Evolutionary conservation across 805 yeast genomes (phyloP).

Genomic region (Teunomyces kruisii): DNA sequence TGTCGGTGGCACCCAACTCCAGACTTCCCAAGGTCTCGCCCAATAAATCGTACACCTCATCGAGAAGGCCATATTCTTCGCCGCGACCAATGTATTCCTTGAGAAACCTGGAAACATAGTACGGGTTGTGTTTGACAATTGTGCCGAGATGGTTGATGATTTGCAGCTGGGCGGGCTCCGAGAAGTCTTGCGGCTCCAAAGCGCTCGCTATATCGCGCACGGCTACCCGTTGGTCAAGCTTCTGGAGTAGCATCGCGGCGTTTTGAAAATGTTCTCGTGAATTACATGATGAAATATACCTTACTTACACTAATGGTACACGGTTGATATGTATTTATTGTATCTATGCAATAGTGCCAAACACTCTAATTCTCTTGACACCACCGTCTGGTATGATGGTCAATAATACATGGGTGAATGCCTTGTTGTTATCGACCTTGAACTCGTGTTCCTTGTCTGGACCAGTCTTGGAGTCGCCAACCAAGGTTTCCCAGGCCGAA

Average conservation of each 20-base stretch:
- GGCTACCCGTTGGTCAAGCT: constrained; percentile 6
- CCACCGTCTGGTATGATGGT: constrained; percentile 97
- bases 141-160: constrained; percentile 3
- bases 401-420: constrained; percentile 69
- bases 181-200: not conserved
- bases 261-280: no score
- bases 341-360: constrained; percentile 49
- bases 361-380: constrained; percentile 83
- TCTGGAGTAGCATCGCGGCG: constrained; percentile 2
- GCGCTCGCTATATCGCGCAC: constrained; percentile 1
- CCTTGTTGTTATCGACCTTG: constrained; percentile 26
- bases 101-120: constrained; percentile 50
- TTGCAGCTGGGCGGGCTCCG: not conserved
- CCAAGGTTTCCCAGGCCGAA: constrained; percentile 61
- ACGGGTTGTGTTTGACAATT: constrained; percentile 42
- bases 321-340: not conserved
- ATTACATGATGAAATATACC: not conserved
- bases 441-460: constrained; percentile 80
- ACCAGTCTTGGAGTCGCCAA: constrained; percentile 69
- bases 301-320: no score
- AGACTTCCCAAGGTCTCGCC: constrained; percentile 31
- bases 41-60: constrained; percentile 45
- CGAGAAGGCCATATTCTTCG: constrained; percentile 29
- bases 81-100: constrained; percentile 41
- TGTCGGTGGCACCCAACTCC: constrained; percentile 36